Percentiles rank a stretch among this genome's conserved stretches.
Conservation (phyloP, 345 rosid genomes). For the Citrus inodora region DNA sequence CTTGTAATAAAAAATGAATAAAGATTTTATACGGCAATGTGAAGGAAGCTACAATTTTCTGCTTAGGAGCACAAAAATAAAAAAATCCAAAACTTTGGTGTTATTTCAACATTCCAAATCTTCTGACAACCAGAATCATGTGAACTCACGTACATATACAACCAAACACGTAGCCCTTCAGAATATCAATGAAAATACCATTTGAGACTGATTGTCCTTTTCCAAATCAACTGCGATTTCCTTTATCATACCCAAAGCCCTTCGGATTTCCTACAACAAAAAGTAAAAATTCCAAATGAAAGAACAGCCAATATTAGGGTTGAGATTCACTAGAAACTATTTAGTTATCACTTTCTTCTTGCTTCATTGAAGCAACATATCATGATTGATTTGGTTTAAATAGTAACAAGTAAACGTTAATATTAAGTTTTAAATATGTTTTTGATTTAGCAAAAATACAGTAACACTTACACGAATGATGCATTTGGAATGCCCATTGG, state of each 20-base stretch:
- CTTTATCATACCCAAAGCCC: constrained; percentile 57
- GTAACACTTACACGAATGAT: neutral
- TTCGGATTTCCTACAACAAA: constrained; percentile 63
- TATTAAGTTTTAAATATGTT: neutral
- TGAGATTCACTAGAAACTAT: neutral
- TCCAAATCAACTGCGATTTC: constrained; percentile 74
- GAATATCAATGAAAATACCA: constrained; percentile 38
- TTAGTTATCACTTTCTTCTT: neutral
- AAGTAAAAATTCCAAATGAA: neutral
- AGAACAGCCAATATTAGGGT: neutral
- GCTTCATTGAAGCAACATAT: neutral
- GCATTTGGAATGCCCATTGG: neutral
- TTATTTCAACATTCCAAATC: neutral
- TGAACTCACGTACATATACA: neutral
- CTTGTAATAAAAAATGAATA: neutral
- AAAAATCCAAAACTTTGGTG: neutral
- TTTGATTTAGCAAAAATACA: neutral
- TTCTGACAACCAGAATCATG: neutral
- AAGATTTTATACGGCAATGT: neutral
- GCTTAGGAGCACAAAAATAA: neutral
- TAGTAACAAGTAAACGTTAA: too few species aligned
- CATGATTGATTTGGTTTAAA: neutral
- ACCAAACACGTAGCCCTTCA: neutral
- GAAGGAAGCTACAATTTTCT: neutral
- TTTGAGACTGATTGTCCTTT: constrained; percentile 54